Evolutionary conservation across 108 stramenopile species (phyloP).

Genomic region (Pseudonitzschia multistriata): DNA sequence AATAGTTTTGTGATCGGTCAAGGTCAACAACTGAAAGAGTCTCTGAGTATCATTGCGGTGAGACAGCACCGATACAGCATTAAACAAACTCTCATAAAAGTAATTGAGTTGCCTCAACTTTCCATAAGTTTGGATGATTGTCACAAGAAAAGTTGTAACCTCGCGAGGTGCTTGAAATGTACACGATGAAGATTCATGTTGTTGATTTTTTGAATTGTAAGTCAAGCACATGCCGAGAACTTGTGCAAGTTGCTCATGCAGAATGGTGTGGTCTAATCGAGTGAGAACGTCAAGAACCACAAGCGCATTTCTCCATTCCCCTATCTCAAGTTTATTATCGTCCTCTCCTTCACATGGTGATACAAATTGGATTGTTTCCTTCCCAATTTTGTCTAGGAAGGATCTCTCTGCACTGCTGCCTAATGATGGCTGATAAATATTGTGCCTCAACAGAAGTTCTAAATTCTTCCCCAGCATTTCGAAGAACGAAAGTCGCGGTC

Average conservation of each 20-base stretch:
- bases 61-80: not conserved
- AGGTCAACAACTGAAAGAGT: not conserved
- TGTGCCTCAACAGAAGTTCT: constrained; percentile 44
- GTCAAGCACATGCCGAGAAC: constrained; percentile 1
- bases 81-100: constrained; percentile 20
- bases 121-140: constrained; percentile 45
- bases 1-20: not conserved
- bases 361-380: not conserved
- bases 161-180: not conserved
- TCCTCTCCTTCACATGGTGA: not conserved
- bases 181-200: not conserved
- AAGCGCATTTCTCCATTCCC: constrained; percentile 12
- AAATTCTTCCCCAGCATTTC: constrained; percentile 36
- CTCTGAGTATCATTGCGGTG: not conserved
- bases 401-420: constrained; percentile 44
- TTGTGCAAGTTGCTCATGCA: constrained; percentile 27
- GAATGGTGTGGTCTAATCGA: constrained; percentile 29
- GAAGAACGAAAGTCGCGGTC: constrained; percentile 15
- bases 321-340: not conserved
- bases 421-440: constrained; percentile 68
- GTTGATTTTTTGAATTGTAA: not conserved
- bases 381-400: constrained; percentile 45
- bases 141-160: constrained; percentile 31
- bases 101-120: constrained; percentile 55
- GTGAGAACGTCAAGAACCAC: constrained; percentile 8